Conservation (phyloP, 768 basidiomycete genomes). For the Scleroderma citrinum region DNA sequence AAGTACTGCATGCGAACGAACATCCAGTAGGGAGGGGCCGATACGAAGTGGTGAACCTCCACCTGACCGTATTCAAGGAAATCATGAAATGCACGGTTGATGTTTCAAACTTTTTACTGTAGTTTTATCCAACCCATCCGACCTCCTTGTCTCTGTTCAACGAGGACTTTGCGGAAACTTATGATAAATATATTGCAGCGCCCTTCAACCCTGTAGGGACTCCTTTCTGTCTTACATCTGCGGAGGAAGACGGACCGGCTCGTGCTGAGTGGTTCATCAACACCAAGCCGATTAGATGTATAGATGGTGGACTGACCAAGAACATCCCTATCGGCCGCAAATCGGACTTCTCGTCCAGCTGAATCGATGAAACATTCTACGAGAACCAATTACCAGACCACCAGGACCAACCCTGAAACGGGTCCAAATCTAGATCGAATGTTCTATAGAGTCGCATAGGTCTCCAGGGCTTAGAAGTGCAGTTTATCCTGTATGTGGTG, state of each 20-base stretch:
- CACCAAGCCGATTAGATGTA: background rate
- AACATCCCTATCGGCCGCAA: slow-evolving; percentile 81
- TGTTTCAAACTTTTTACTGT: no score
- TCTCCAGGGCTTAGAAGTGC: no score
- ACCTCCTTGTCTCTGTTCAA: no score
- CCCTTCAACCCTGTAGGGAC: slow-evolving; percentile 53
- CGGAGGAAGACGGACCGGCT: slow-evolving; percentile 82
- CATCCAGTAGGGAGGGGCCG: no score
- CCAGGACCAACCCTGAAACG: slow-evolving; percentile 69
- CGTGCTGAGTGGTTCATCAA: slow-evolving; percentile 48
- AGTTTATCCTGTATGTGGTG: no score
- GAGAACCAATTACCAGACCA: slow-evolving; percentile 82
- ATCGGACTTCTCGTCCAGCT: slow-evolving; percentile 68
- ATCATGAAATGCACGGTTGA: no score
- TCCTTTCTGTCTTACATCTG: slow-evolving; percentile 52
- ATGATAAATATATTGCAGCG: slow-evolving; percentile 35
- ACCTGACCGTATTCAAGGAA: no score
- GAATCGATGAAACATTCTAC: slow-evolving; percentile 94
- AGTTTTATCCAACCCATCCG: no score
- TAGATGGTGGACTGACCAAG: slow-evolving; percentile 45
- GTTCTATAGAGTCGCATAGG: no score
- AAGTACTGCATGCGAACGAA: no score
- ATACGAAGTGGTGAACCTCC: no score
- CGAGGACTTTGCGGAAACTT: no score
- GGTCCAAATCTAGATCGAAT: slow-evolving; percentile 71